Conservation (phyloP, 306 rosid genomes). For the Cucurbita maxima region DNA sequence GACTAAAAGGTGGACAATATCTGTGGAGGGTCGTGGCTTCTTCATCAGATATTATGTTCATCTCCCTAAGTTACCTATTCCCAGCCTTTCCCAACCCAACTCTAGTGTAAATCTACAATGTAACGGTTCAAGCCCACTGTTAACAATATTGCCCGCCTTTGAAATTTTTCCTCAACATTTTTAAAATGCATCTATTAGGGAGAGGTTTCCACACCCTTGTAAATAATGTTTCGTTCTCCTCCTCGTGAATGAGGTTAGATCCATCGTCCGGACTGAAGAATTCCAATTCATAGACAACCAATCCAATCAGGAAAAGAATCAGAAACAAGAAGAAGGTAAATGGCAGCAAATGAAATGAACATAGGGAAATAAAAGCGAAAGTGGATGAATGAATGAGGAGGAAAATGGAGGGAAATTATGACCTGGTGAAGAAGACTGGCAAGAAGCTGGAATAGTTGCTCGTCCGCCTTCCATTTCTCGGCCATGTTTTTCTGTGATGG, state of each 20-base stretch:
- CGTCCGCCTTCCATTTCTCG: slow-evolving; percentile 45
- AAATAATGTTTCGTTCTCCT: no score
- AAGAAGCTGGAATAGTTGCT: slow-evolving; percentile 68
- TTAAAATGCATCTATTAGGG: no score
- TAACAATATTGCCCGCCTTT: no score
- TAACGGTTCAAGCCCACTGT: not conserved
- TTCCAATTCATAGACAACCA: not conserved
- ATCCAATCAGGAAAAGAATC: not conserved
- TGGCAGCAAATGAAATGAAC: not conserved
- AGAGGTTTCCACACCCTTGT: no score
- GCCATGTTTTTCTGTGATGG: slow-evolving; percentile 26
- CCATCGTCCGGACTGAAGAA: no score
- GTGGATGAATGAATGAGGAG: not conserved
- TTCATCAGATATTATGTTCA: not conserved
- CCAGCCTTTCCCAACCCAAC: not conserved
- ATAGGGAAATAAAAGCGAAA: not conserved
- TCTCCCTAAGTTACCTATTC: not conserved
- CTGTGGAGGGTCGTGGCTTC: no score
- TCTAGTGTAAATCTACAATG: not conserved
- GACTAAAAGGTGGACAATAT: no score
- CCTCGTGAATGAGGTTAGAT: no score
- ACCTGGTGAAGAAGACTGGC: slow-evolving; percentile 71
- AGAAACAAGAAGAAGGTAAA: not conserved
- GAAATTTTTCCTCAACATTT: no score
- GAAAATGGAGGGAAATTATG: not conserved